phyloP scores from a whole-genome alignment of 257 asterid species.

The Eucommia ulmoides region DNA sequence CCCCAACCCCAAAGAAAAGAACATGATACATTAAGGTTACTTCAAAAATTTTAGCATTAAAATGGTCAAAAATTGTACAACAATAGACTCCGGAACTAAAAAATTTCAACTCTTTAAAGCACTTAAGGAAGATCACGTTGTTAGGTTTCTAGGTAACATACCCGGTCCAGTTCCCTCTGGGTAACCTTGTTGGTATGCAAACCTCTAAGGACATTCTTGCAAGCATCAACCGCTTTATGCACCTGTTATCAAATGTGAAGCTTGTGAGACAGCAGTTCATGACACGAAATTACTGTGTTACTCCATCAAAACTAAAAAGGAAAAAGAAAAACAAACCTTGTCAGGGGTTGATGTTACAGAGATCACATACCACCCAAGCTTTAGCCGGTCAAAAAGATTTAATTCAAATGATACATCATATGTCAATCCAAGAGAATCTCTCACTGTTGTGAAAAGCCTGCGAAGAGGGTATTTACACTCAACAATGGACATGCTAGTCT shows the following conservation, averaged over 20 bases:
- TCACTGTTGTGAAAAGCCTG: constrained; percentile 95
- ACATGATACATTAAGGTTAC: too few relatives aligned
- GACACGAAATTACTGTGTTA: too few relatives aligned
- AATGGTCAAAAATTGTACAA: too few relatives aligned
- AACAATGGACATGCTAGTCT: too few relatives aligned
- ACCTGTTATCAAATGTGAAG: constrained; percentile 36
- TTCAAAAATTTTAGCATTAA: too few relatives aligned
- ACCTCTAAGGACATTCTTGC: constrained; percentile 95
- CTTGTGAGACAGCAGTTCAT: constrained; percentile 13
- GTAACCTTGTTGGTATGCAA: constrained; percentile 62
- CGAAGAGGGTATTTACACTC: constrained; percentile 3
- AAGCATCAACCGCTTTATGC: constrained; percentile 99
- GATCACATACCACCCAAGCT: constrained; percentile 98
- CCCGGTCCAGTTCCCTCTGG: constrained; percentile 95
- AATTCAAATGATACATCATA: constrained; percentile 96
- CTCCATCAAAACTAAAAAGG: constrained; percentile 5
- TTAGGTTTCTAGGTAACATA: constrained; percentile 51
- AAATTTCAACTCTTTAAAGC: too few relatives aligned
- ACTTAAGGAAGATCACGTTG: too few relatives aligned
- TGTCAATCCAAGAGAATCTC: constrained; percentile 98
- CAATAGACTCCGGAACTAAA: too few relatives aligned
- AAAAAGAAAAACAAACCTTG: constrained; percentile 50
- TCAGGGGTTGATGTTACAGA: constrained; percentile 97
- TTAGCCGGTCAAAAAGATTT: constrained; percentile 90
- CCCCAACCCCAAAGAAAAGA: too few relatives aligned